Evolutionary conservation across 768 basidiomycete species (phyloP).

Genomic region (Russula emetica): DNA sequence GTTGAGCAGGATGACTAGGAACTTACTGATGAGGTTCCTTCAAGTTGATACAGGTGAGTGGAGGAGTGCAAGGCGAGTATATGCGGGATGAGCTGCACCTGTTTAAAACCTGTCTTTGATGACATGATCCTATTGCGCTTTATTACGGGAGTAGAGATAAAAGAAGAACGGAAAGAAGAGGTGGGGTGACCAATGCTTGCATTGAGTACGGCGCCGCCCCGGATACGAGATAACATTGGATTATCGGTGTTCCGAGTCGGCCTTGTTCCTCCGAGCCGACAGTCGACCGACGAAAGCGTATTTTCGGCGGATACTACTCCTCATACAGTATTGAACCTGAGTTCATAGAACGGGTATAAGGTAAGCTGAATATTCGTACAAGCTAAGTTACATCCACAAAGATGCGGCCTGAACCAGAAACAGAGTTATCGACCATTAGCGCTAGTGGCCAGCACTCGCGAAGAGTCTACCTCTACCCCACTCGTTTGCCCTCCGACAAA

Average conservation of each 20-base stretch:
- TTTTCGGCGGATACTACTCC: neutral
- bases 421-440: slow-evolving; percentile 34
- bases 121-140: slow-evolving; percentile 32
- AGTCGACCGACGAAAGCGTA: neutral
- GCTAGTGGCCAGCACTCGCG: slow-evolving; percentile 31
- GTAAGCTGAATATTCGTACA: slow-evolving; percentile 16
- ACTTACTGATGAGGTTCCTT: slow-evolving; percentile 51
- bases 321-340: too few relatives aligned
- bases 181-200: neutral
- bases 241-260: too few relatives aligned
- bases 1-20: neutral
- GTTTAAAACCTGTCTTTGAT: slow-evolving; percentile 32
- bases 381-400: slow-evolving; percentile 1
- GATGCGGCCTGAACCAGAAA: neutral
- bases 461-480: slow-evolving; percentile 35
- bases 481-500: slow-evolving; percentile 47
- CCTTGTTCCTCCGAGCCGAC: neutral
- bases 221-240: too few relatives aligned
- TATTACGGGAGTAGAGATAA: slow-evolving; percentile 10
- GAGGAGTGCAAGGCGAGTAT: slow-evolving; percentile 9
- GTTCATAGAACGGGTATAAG: slow-evolving; percentile 9
- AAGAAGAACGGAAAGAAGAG: slow-evolving; percentile 15
- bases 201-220: neutral
- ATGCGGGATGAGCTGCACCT: slow-evolving; percentile 29
- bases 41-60: slow-evolving; percentile 1